These are phyloP conservation scores for Taphrina deformans DNA, from an alignment of 1,139 yeast genomes.

Conservation along the genomic window DNA sequence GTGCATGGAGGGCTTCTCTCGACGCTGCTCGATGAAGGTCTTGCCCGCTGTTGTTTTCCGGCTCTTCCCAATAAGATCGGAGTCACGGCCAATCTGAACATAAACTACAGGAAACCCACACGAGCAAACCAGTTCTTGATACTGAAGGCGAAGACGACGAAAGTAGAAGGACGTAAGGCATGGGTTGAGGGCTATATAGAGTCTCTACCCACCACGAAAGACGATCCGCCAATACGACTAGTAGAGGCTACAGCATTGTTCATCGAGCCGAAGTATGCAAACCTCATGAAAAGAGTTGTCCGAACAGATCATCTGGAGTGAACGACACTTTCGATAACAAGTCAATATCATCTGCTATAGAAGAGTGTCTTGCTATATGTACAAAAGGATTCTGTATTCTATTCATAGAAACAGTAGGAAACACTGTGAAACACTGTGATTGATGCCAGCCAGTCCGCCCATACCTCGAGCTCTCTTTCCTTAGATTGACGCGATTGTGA, in stretches of 20 bases:
- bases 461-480: too few species aligned
- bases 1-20: slow-evolving; percentile 87
- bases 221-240: slow-evolving; percentile 36
- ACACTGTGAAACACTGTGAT: too few species aligned
- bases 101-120: slow-evolving; percentile 65
- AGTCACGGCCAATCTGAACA: slow-evolving; percentile 77
- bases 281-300: slow-evolving; percentile 26
- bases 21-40: slow-evolving; percentile 78
- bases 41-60: slow-evolving; percentile 85
- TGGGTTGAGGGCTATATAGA: slow-evolving; percentile 66
- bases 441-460: too few species aligned
- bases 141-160: slow-evolving; percentile 65
- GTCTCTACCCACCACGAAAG: slow-evolving; percentile 47
- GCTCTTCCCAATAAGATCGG: slow-evolving; percentile 79
- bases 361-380: too few species aligned
- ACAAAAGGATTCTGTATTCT: too few species aligned
- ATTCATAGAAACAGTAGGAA: too few species aligned
- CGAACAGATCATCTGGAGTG: slow-evolving; percentile 28
- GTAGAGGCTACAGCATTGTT: slow-evolving; percentile 44
- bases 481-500: too few species aligned
- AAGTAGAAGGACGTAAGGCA: slow-evolving; percentile 76
- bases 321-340: neutral
- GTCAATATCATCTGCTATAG: too few species aligned
- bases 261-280: slow-evolving; percentile 37
- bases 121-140: slow-evolving; percentile 67